A percentile compares a stretch with the other conserved stretches of the same genome.
Evolutionary conservation across 2,329 filamentous ascomycete genomes (phyloP).

Genomic region (Orbilia oligospora): DNA sequence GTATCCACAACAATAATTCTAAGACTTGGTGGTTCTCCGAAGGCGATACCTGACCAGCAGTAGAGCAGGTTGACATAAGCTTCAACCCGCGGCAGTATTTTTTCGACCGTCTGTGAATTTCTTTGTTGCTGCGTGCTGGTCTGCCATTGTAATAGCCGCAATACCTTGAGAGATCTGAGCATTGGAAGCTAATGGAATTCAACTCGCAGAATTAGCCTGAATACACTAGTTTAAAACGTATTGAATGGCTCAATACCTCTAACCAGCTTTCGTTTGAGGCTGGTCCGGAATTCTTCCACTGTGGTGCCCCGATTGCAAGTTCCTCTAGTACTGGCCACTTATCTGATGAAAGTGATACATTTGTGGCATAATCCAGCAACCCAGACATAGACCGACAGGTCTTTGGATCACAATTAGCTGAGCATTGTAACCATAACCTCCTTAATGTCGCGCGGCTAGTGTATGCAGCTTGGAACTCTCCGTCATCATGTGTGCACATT

Average conservation of each 20-base stretch:
- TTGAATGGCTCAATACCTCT: neutral
- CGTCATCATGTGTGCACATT: slow-evolving; percentile 4
- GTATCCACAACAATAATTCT: slow-evolving; percentile 27
- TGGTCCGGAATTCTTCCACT: neutral
- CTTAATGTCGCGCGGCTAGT: slow-evolving; percentile 3
- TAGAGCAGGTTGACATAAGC: neutral
- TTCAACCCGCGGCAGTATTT: neutral
- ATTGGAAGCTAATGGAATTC: neutral
- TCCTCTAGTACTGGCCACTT: slow-evolving; percentile 19
- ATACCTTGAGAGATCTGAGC: slow-evolving; percentile 2
- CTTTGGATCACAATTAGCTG: slow-evolving; percentile 29
- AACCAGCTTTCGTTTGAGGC: neutral
- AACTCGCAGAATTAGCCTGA: neutral
- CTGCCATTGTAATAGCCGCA: slow-evolving; percentile 22
- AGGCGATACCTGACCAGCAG: neutral
- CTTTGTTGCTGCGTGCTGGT: neutral
- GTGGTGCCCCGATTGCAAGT: slow-evolving; percentile 9
- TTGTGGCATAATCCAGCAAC: slow-evolving; percentile 19
- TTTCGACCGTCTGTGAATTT: neutral
- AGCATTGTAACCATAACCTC: slow-evolving; percentile 41
- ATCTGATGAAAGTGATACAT: slow-evolving; percentile 24
- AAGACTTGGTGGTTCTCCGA: neutral
- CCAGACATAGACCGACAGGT: slow-evolving; percentile 31
- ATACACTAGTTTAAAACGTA: neutral
- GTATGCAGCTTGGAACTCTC: slow-evolving; percentile 24